Base-by-base conservation (phyloP, 306 rosid species). In the Fagus sylvatica region DNA sequence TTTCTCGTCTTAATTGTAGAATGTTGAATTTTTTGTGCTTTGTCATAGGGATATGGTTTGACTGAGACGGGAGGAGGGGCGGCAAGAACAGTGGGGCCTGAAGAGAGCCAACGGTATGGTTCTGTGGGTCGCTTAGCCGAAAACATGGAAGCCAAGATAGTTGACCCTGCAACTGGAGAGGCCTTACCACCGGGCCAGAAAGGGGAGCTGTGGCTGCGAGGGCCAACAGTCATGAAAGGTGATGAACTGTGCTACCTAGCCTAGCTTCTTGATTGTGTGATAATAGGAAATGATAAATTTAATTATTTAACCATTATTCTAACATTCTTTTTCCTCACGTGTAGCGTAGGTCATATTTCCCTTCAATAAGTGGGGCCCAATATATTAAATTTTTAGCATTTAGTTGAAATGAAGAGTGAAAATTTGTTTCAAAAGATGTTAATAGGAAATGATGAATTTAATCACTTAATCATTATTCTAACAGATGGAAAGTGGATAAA, bases 171-270 rank as follows among this genome's bases (percentile, higher is more conserved):
- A 39, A 87, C 89, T 22, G 96, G 96, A 41, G 85, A 89, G 71
- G 77, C 91, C 1, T 87, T 95, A 70, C 81, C 87, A 73, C 97
- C 98, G 55, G 87, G 89, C 19, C 90, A 79, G 30, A 83, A 13
- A 75, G 98, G 98, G 5, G 98, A 95, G 80, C 89, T 95, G 3
- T 92, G 97, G 98, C 53, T 95, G 51, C 84, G 97, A 76, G 98
- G 98, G 62, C 97, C 98, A 49, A 77, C 89, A 11, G 62, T 95
- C 76, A 95, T 95, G 98, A 86, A 88, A 81, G 93, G 97, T 87
- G 30, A 37, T 54, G 3, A 57, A 11, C 22, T 57, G 17, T 71
- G 39, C 73, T 57, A 36, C 2, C 4, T 22, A 22, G 28, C 28
- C 28, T 22, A 22, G 28, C 28, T 30, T 43, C 1, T 22, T 11